Conservation (phyloP, 371 early-diverging fungal species). For the Rhizopus arrhizus region DNA sequence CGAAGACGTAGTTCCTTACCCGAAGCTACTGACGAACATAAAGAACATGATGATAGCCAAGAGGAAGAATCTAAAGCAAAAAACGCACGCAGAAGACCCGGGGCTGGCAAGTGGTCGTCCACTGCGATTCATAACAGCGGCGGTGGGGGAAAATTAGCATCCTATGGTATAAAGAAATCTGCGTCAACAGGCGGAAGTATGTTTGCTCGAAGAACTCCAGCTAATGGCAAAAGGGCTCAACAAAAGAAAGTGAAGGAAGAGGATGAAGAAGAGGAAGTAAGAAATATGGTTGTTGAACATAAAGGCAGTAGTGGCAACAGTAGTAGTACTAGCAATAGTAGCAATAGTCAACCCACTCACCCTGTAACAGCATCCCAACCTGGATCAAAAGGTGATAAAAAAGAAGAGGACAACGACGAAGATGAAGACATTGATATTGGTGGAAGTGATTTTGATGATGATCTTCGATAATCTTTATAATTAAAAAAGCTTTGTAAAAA, state of each 20-base stretch:
- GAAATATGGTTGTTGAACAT: slow-evolving; percentile 4
- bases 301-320: slow-evolving; percentile 2
- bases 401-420: slow-evolving; percentile 49
- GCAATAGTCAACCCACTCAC: too few relatives aligned
- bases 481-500: too few relatives aligned
- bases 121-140: neutral
- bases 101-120: neutral
- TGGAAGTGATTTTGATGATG: slow-evolving; percentile 67
- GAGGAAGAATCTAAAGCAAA: neutral
- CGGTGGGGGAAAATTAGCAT: neutral
- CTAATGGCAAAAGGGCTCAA: neutral
- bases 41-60: neutral
- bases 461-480: slow-evolving; percentile 35
- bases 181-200: neutral
- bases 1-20: slow-evolving; percentile 8
- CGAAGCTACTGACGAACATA: neutral
- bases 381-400: neutral
- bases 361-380: too few relatives aligned
- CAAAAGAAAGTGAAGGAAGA: slow-evolving; percentile 7
- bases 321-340: too few relatives aligned
- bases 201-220: neutral
- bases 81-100: neutral
- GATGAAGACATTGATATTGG: slow-evolving; percentile 71
- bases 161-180: slow-evolving; percentile 5
- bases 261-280: neutral